Base-by-base conservation (phyloP, 352 stramenopile genomes). In the Phytophthora hybrid region DNA sequence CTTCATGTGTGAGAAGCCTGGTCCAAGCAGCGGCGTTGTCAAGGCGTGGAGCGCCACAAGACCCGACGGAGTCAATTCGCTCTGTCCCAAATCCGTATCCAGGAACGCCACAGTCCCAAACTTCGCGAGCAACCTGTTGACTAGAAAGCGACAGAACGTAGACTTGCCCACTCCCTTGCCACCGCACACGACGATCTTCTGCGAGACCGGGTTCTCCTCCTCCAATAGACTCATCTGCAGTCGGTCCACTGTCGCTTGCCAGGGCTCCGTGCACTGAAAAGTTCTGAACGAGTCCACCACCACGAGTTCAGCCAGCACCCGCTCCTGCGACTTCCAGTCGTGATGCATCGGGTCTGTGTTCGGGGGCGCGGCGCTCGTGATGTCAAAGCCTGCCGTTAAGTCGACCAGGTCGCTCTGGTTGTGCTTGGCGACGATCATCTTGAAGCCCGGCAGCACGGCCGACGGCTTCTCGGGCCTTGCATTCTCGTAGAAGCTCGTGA, bases 91-190 rank as follows among this genome's bases (percentile, higher is more conserved):
- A 73, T 99, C 97, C 23, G 94, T 97, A 77, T 99, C 97, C 54
- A 99, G 76, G 77, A 99, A 97, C 11, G 94, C 94, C 21, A 99
- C 93, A 19, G 79, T 76, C 6, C 73, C 74, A 44, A 90, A 85
- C 58, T 82, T 80, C 2, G 76, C 71, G 6, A 99, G 83, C 59
- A 99, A 66, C 11, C 88, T 87, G 85, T 99, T 99, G 9, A 98
- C 85, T 23, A 98, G 67, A 76, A 97, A 98, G 56, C 97, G 89
- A 69, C 97, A 98, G 77, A 98, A 97, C 11, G 93, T 99, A 19
- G 92, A 98, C 78, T 99, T 99, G 18, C 97, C 97, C 18, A 98
- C 95, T 34, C 96, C 95, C 70, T 99, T 99, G 23, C 92, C 95
- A 32, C 97, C 97, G 77, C 93, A 98, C 14, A 99, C 90, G 14